phyloP scores from a whole-genome alignment of 1,139 yeast species.

The Waltiozyma sp. region DNA sequence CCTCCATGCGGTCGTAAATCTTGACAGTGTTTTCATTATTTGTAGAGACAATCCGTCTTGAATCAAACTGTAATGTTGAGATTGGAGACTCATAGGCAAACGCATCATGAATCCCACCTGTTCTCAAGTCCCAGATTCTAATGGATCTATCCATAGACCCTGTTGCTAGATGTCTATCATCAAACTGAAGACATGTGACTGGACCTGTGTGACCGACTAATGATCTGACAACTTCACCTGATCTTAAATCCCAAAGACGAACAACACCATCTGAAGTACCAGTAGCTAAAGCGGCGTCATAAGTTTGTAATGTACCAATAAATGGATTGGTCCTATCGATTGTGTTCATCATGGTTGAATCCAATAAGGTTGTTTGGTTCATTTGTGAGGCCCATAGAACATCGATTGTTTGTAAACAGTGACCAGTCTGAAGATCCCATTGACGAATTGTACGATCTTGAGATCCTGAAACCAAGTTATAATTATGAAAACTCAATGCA shows the following conservation, averaged over 20 bases:
- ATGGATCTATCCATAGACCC: constrained; percentile 57
- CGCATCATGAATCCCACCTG: constrained; percentile 50
- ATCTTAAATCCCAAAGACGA: constrained; percentile 64
- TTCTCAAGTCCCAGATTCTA: constrained; percentile 63
- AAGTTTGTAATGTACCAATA: constrained; percentile 52
- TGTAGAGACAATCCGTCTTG: constrained; percentile 40
- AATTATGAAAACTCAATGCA: constrained; percentile 42
- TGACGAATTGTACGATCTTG: constrained; percentile 78
- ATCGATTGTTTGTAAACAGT: constrained; percentile 38
- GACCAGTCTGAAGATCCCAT: constrained; percentile 87
- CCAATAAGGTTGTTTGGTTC: constrained; percentile 10
- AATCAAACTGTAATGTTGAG: constrained; percentile 43
- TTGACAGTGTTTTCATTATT: constrained; percentile 38
- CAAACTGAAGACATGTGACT: constrained; percentile 59
- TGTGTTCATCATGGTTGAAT: constrained; percentile 4
- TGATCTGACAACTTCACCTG: constrained; percentile 56
- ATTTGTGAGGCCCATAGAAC: constrained; percentile 40
- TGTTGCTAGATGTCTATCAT: constrained; percentile 48
- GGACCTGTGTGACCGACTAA: constrained; percentile 64
- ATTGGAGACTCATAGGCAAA: constrained; percentile 46
- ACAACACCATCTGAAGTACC: constrained; percentile 72
- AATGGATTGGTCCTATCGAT: constrained; percentile 23
- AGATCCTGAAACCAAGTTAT: constrained; percentile 65
- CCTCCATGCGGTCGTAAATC: constrained; percentile 43
- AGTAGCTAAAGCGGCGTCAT: constrained; percentile 63